Evolutionary conservation across 345 rosid genomes (phyloP), one percentile per base, ranked within the genome.

Genomic region (Physaria fendleri): DNA sequence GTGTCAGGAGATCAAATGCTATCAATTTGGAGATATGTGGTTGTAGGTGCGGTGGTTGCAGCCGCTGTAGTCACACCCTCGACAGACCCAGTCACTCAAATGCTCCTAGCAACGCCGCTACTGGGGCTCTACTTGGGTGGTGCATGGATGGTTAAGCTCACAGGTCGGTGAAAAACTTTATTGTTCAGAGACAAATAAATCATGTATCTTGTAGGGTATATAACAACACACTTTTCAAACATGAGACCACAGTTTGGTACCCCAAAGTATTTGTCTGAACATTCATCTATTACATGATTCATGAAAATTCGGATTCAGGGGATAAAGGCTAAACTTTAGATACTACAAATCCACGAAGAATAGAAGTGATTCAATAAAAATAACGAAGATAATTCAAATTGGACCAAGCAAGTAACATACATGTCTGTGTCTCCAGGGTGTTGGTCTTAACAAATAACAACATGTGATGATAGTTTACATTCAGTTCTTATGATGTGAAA

Each of bases 1-100:
- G 98, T 92, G 12, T 64, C 95, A 0, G 90, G 97, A 56, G 94
- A 88, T 70, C 93, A 84, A 63, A 92, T 92, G 98, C 82, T 92
- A 28, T 93, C 99, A 4, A 78, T 93, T 17, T 93, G 99, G 99
- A 80, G 95, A 77, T 88, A 93, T 30, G 97, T 93, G 27, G 91
- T 92, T 25, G 97, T 88, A 3, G 99, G 99, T 22, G 91, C 97
- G 0, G 95, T 93, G 12, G 71, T 93, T 39, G 99, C 82, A 6
- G 97, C 99, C 17, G 99, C 99, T 28, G 80, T 93, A 8, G 77
- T 93, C 33, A 93, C 99, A 6, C 99, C 99, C 39, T 92, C 99
- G 8, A 88, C 97, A 3, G 97, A 93, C 70, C 99, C 99, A 73
- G 89, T 93, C 12, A 93, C 99, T 50, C 99, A 88, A 73, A 20